Percentiles rank a stretch among this genome's conserved stretches.
Evolutionary conservation across 2,329 filamentous ascomycete genomes (phyloP).

Genomic region (Neonectria neomacrospora): DNA sequence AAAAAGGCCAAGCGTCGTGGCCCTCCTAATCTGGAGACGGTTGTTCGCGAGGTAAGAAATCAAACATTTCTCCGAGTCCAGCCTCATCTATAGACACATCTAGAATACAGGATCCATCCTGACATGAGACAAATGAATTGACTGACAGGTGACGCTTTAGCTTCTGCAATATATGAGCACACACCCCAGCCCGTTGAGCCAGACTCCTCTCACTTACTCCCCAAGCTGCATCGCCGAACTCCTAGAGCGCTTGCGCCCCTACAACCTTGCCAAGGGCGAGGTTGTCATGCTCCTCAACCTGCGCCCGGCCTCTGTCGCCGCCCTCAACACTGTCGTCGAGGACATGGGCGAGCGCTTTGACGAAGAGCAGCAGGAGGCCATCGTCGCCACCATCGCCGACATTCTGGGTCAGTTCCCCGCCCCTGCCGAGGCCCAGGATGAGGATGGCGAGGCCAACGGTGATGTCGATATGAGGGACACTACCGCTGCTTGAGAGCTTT

Average conservation of each 20-base stretch:
- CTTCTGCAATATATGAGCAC: conserved; percentile 70
- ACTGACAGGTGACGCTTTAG: conserved; percentile 50
- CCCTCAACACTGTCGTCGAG: conserved; percentile 72
- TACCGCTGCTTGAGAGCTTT: conserved; percentile 38
- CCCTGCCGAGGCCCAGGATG: conserved; percentile 44
- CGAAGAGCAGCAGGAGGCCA: conserved; percentile 67
- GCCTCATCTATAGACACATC: conserved; percentile 1
- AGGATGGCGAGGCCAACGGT: conserved; percentile 45
- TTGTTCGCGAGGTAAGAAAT: conserved; percentile 70
- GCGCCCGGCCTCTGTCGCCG: conserved; percentile 66
- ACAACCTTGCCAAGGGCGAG: conserved; percentile 74
- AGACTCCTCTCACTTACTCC: conserved; percentile 64
- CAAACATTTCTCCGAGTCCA: conserved; percentile 1
- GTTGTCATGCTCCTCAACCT: conserved; percentile 75
- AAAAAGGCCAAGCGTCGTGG: conserved; percentile 62
- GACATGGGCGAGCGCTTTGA: conserved; percentile 71
- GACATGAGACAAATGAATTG: neutral
- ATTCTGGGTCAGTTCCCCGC: conserved; percentile 65
- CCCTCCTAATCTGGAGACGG: conserved; percentile 68
- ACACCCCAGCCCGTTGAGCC: conserved; percentile 65
- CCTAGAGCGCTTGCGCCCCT: conserved; percentile 65
- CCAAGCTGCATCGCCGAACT: conserved; percentile 63
- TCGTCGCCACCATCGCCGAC: conserved; percentile 66
- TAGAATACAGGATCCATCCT: neutral
- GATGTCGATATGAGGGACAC: conserved; percentile 54